phyloP scores from a whole-genome alignment of 768 basidiomycete genomes.

The Cystobasidium tubakii region DNA sequence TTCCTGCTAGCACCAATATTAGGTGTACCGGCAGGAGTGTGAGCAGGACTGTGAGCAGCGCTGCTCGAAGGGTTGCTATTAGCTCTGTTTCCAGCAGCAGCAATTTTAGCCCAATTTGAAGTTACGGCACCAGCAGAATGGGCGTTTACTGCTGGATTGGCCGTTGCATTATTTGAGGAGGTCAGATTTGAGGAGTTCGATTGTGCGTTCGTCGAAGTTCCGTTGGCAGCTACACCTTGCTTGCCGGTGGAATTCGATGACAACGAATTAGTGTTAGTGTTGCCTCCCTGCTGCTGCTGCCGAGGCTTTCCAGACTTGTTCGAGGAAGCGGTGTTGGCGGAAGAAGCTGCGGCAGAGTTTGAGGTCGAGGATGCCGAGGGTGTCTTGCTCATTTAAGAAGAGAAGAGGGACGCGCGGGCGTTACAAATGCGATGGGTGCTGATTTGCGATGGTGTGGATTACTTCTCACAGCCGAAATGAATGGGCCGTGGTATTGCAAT shows the following conservation, averaged over 20 bases:
- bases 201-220: conserved; percentile 3
- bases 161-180: conserved; percentile 5
- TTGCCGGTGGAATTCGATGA: neutral
- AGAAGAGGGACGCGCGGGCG: neutral
- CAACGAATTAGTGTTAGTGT: neutral
- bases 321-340: conserved; percentile 13
- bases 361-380: neutral
- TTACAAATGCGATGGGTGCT: neutral
- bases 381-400: conserved; percentile 32
- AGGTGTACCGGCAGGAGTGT: neutral
- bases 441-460: neutral
- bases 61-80: neutral
- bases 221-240: conserved; percentile 13
- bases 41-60: conserved; percentile 3
- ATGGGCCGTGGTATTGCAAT: neutral
- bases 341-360: conserved; percentile 13
- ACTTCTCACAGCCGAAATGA: neutral
- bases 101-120: conserved; percentile 36
- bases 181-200: conserved; percentile 5
- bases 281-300: conserved; percentile 11
- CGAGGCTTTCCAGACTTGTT: conserved; percentile 11
- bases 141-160: conserved; percentile 3
- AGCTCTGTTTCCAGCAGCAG: neutral
- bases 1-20: neutral
- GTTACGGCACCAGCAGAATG: neutral